Base-by-base conservation (phyloP, 768 basidiomycete species). In the Boletales sp. region DNA sequence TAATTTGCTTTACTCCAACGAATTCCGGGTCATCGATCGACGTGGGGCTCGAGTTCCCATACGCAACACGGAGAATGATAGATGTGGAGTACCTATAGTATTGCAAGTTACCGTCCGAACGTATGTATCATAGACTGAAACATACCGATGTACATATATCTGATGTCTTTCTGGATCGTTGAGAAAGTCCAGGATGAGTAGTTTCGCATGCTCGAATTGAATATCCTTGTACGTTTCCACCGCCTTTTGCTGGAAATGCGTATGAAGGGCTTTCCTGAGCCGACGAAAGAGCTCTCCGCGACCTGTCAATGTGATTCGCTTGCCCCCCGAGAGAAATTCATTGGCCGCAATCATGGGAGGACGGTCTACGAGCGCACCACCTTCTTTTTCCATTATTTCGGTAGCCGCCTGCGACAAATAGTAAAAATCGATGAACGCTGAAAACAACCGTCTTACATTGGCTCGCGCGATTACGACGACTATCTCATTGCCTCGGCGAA, bases 311-410 rank as follows among this genome's bases (percentile, higher is more conserved):
- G 80, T 51, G 8, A 79, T 67, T 21, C 82, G 66, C 74, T 82
- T 81, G 0, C 77, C 77, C 5, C 80, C 78, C 0, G 76, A 79
- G 0, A 83, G 68, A 0, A 78, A 74, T 46, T 83, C 78, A 2
- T 75, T 74, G 0, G 79, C 81, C 0, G 82, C 73, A 36, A 83
- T 78, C 47, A 69, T 74, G 0, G 56, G 54, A 15, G 82, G 82
- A 31, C 82, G 66, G 58, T 83, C 82, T 0, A 67, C 74, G 11
- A 78, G 68, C 1, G 69, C 60, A 0, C 75, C 74, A 1, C 82
- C 81, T 56, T 82, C 80, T 42, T 78, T 77, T 62, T 83, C 82
- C 80, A 83, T 77, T 42, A 84, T 77, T 8, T 83, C 81, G 0
- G 78, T 71, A 0, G 80, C 80, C 10, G 78, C 80, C 62, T 82